Evolutionary conservation across 305 asterid species (phyloP), one percentile per base, ranked within the genome.

Genomic region (Fraxinus dipetala): DNA sequence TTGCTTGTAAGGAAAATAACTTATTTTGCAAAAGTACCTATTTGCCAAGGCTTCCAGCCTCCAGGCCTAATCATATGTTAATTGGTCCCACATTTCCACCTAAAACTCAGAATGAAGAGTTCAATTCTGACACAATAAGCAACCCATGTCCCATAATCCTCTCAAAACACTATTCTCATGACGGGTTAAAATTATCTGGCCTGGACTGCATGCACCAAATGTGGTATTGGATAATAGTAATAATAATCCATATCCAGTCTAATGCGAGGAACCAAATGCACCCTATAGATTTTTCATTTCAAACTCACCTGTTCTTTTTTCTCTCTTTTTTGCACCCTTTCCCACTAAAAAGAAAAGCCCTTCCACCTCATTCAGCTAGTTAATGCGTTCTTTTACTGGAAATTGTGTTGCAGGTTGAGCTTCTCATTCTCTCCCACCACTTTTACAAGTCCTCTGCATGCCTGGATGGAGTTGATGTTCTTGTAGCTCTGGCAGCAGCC

Each of bases 401-500:
- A 38, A 72, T 81, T 75, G 79, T 89, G 81, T 78, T 83, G 80
- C 92, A 96, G 99, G 99, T 96, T 86, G 99, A 96, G 88, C 99
- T 96, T 80, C 97, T 96, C 78, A 96, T 96, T 85, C 87, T 96
- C 75, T 93, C 99, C 87, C 99, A 96, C 90, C 99, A 96, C 88
- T 96, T 94, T 91, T 96, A 96, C 95, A 94, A 96, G 89, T 90
- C 92, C 84, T 96, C 99, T 35, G 87, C 98, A 11, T 94, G 99
- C 90, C 97, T 96, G 43, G 99, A 96, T 83, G 99, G 99, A 82
- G 99, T 96, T 67, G 99, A 96, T 85, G 99, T 96, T 88, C 99
- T 96, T 77, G 99, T 96, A 81, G 97, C 97, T 80, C 98, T 96
- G 85, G 97, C 99, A 82, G 97, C 97, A 75, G 94, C 97, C 48